Evolutionary conservation across 345 rosid species (phyloP).

Genomic region (Anastatica hierochuntica): DNA sequence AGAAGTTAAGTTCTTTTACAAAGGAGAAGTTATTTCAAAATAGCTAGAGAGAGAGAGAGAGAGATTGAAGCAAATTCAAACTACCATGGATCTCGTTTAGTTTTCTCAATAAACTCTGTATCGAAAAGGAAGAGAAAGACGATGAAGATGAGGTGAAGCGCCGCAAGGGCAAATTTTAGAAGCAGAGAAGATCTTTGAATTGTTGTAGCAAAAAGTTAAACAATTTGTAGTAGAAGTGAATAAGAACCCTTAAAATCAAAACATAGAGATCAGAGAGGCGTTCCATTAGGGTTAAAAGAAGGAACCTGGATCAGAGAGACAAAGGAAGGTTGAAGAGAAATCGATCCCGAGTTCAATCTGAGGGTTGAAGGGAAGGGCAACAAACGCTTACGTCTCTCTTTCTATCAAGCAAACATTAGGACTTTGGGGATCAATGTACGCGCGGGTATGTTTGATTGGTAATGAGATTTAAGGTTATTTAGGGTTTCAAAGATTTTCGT

Average conservation of each 20-base stretch:
- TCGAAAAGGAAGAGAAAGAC: constrained; percentile 69
- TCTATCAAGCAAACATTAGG: constrained; percentile 15
- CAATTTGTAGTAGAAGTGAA: not conserved
- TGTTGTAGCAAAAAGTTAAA: not conserved
- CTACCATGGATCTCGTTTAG: constrained; percentile 65
- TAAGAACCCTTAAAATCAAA: not conserved
- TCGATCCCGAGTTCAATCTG: constrained; percentile 30
- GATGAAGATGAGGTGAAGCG: constrained; percentile 50
- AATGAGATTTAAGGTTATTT: too few relatives aligned
- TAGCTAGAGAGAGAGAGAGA: not conserved
- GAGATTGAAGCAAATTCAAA: too few relatives aligned
- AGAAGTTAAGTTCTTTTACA: not conserved
- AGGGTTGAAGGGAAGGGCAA: constrained; percentile 26
- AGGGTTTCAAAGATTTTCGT: too few relatives aligned
- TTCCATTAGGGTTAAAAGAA: not conserved
- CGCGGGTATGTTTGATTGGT: too few relatives aligned
- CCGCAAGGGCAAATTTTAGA: constrained; percentile 56
- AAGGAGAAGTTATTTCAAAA: not conserved
- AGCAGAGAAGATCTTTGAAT: constrained; percentile 74
- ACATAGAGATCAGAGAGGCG: too few relatives aligned
- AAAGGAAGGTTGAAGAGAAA: constrained; percentile 38
- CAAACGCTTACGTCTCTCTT: constrained; percentile 20
- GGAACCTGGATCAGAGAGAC: constrained; percentile 67
- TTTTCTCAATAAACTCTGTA: constrained; percentile 40
- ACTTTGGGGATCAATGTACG: too few relatives aligned